Evolutionary conservation across 345 rosid species (phyloP).

Genomic region (Reutealis trisperma): DNA sequence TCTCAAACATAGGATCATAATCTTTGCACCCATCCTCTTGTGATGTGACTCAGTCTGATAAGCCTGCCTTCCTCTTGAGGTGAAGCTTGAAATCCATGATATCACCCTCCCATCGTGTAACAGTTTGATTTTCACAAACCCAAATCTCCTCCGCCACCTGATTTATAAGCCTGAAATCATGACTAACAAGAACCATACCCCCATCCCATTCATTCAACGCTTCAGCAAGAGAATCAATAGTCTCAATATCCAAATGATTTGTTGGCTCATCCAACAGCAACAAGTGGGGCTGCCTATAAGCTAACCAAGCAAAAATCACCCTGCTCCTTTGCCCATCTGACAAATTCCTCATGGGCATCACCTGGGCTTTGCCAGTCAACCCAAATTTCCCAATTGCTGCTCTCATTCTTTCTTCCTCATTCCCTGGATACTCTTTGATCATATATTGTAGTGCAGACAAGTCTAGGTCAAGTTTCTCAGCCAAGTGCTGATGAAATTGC

Average conservation of each 20-base stretch:
- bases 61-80: slow-evolving; percentile 76
- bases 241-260: slow-evolving; percentile 96
- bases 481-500: slow-evolving; percentile 91
- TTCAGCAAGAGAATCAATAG: slow-evolving; percentile 87
- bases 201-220: slow-evolving; percentile 92
- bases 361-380: slow-evolving; percentile 90
- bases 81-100: slow-evolving; percentile 84
- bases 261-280: slow-evolving; percentile 95
- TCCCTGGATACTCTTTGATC: slow-evolving; percentile 88
- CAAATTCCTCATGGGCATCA: slow-evolving; percentile 96
- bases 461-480: slow-evolving; percentile 92
- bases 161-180: slow-evolving; percentile 86
- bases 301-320: slow-evolving; percentile 96
- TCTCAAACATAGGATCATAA: background rate
- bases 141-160: slow-evolving; percentile 89
- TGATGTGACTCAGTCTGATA: slow-evolving; percentile 38
- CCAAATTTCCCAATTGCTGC: slow-evolving; percentile 90
- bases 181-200: slow-evolving; percentile 83
- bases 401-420: slow-evolving; percentile 96
- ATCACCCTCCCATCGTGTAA: slow-evolving; percentile 77
- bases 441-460: slow-evolving; percentile 80
- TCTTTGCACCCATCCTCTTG: background rate
- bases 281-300: slow-evolving; percentile 91
- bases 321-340: slow-evolving; percentile 98
- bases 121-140: slow-evolving; percentile 77